Percentiles rank a stretch among this genome's conserved stretches.
Evolutionary conservation across 495 filamentous ascomycete species (phyloP).

Genomic region (Tuber borchii): DNA sequence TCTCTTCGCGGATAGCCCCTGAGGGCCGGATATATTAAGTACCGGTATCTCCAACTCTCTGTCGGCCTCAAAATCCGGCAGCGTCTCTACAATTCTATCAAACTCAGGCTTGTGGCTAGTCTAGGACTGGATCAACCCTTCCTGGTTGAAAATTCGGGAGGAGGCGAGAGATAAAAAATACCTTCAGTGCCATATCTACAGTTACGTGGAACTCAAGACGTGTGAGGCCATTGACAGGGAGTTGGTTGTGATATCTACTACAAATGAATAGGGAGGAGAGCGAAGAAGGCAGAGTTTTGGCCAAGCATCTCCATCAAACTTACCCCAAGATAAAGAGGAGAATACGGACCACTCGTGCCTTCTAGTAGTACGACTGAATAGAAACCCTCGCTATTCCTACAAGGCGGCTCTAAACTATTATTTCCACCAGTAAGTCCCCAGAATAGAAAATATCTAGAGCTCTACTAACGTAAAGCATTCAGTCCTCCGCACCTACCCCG

Average conservation of each 20-base stretch:
- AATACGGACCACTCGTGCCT: neutral
- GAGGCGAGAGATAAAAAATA: neutral
- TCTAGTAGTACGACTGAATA: neutral
- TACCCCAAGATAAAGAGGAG: neutral
- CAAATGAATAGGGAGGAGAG: neutral
- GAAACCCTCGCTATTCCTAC: neutral
- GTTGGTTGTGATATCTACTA: too few species aligned
- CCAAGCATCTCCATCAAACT: neutral
- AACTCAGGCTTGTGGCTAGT: neutral
- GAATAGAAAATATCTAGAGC: slow-evolving; percentile 8
- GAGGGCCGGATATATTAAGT: neutral
- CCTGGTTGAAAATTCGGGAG: neutral
- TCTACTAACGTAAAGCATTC: neutral
- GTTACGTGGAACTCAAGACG: neutral
- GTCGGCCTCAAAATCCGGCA: neutral
- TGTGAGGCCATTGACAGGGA: neutral
- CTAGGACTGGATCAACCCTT: neutral
- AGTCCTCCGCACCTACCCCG: too few species aligned
- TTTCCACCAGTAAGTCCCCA: neutral
- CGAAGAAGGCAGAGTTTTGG: neutral
- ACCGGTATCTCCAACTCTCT: too few species aligned
- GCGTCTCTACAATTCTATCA: neutral
- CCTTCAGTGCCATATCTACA: neutral
- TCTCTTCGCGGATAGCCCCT: too few species aligned
- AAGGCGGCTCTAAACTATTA: neutral